These are phyloP conservation scores for Penicillium ucsense DNA, from an alignment of 495 filamentous ascomycete genomes.

Conservation along the genomic window DNA sequence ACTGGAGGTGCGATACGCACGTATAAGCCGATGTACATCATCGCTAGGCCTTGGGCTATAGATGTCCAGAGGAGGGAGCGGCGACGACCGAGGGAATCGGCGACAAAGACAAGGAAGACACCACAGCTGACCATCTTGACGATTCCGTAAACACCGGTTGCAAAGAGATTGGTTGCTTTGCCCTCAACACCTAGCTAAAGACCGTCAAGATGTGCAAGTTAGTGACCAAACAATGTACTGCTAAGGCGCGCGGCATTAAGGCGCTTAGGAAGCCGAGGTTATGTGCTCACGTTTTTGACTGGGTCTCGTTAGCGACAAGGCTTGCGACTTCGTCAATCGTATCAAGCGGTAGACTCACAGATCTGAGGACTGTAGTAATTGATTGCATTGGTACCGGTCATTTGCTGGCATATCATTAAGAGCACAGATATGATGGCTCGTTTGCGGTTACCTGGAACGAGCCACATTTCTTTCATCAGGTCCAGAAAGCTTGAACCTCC, in stretches of 20 bases:
- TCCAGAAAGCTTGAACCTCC: constrained; percentile 54
- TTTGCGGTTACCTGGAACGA: constrained; percentile 54
- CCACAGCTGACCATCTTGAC: constrained; percentile 48
- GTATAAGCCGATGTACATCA: constrained; percentile 78
- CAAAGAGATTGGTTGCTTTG: constrained; percentile 39
- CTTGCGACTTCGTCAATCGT: background rate
- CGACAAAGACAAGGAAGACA: constrained; percentile 58
- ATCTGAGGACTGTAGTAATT: constrained; percentile 70
- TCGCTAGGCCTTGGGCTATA: constrained; percentile 57
- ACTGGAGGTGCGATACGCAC: constrained; percentile 58
- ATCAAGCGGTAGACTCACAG: constrained; percentile 34
- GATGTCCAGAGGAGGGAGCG: constrained; percentile 65
- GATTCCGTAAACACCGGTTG: constrained; percentile 45
- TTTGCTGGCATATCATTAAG: constrained; percentile 65
- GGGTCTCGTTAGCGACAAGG: background rate
- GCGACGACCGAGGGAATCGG: constrained; percentile 61
- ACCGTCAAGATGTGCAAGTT: too few species aligned
- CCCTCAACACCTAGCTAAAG: constrained; percentile 33
- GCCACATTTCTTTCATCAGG: constrained; percentile 63
- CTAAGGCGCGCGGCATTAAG: too few species aligned
- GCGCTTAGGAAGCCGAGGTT: background rate
- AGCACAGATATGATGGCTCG: constrained; percentile 44
- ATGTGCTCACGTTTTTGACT: constrained; percentile 18
- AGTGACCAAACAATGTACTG: too few species aligned
- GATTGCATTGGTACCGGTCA: constrained; percentile 56